Base-by-base conservation (phyloP, 805 yeast species). In the Candida sakaeoensis region DNA sequence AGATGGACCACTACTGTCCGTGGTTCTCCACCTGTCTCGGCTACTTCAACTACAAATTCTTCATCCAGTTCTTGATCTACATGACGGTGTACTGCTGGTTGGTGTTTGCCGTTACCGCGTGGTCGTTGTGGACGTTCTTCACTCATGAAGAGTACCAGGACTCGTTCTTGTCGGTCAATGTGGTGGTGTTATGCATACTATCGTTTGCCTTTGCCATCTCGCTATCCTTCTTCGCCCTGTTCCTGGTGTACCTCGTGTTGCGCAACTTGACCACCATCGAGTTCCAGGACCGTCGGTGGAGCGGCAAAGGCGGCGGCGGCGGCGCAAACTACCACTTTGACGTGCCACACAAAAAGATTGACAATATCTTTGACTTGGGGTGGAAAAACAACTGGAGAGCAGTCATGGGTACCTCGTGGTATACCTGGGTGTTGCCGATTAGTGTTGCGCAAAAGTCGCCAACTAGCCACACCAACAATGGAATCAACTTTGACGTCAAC, bases 1-100 rank as follows among this genome's bases (percentile, higher is more conserved):
- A 65, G 32, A 77, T 77, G 82, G 82, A 77, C 55, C 82, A 77
- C 48, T 80, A 77, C 53, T 77, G 82, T 47, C 97, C 97, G 0
- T 91, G 98, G 98, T 88, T 89, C 59, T 82, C 95, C 2, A 70
- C 79, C 4, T 90, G 97, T 58, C 76, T 91, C 42, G 98, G 98
- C 0, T 83, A 77, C 60, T 64, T 65, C 21, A 91, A 91, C 60
- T 89, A 85, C 48, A 85, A 88, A 61, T 77, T 68, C 55, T 91
- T 90, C 54, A 57, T 87, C 19, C 95, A 88, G 56, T 84, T 85
- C 54, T 58, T 89, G 39, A 33, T 71, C 5, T 80, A 81, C 52
- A 65, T 77, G 2, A 61, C 79, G 2, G 19, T 73, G 0, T 80
- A 75, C 51, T 57, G 82, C 1, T 42, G 60, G 1, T 40, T 72